Evolutionary conservation across 1,284 basidiomycete genomes (phyloP), one percentile per base, ranked within the genome.

Genomic region (Fistulinella cinereoalba): DNA sequence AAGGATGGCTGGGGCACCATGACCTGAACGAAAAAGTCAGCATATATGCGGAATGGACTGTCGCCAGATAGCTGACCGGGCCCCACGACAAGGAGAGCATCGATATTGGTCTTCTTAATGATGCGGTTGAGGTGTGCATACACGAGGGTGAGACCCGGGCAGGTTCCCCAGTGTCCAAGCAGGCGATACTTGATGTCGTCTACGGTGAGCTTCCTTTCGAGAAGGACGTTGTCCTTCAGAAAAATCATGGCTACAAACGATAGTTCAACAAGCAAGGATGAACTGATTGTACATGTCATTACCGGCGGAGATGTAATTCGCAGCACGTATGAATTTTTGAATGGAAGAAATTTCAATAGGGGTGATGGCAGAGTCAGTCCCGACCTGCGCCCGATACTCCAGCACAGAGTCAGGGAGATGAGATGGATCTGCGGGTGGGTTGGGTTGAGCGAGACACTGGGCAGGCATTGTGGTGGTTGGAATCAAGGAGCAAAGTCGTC

Each of bases 61-160:
- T 12, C 23, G 2, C 5, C 3, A 7, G 44, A 1, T 19, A 37
- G 58, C 62, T 21, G 50, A 75, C 78, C 81, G 42, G 84, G 87
- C 28, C 87, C 82, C 18, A 84, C 84, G 47, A 92, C 80, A 50
- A 85, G 88, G 40, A 92, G 72, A 10, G 79, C 72, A 57, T 83
- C 77, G 3, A 79, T 60, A 43, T 71, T 71, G 6, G 77, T 76
- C 55, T 81, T 85, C 42, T 72, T 71, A 56, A 94, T 83, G 53
- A 93, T 73, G 37, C 82, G 75, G 61, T 88, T 92, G 32, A 88
- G 69, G 62, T 94, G 92, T 0, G 88, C 83, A 63, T 93, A 93
- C 18, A 85, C 76, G 56, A 93, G 77, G 54, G 77, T 68, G 21
- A 93, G 79, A 22, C 90, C 91, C 0, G 88, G 85, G 55, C 85